Conservation (phyloP, 345 rosid species). For the Syzygium oleosum region DNA sequence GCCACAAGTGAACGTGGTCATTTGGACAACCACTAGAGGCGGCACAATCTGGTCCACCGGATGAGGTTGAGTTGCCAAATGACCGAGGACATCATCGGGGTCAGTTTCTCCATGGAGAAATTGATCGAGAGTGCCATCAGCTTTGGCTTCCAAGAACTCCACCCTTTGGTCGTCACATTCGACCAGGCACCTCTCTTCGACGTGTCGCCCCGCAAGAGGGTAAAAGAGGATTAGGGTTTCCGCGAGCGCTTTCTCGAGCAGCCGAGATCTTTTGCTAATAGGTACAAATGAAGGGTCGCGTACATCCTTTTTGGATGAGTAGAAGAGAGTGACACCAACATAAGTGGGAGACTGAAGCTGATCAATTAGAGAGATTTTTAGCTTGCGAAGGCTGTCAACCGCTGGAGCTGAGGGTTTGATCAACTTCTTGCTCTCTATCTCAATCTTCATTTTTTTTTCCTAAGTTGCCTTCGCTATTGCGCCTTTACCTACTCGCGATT, state of each 20-base stretch:
- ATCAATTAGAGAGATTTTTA: conserved; percentile 27
- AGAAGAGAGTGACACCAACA: not conserved
- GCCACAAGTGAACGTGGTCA: conserved; percentile 13
- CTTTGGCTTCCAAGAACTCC: conserved; percentile 11
- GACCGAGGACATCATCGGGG: not conserved
- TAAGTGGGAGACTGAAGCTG: conserved; percentile 34
- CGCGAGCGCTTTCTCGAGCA: conserved; percentile 22
- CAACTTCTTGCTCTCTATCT: conserved; percentile 20
- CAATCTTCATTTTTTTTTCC: conserved; percentile 7
- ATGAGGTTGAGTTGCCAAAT: not conserved
- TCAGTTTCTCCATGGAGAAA: conserved; percentile 1
- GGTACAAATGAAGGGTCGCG: not conserved
- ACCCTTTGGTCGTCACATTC: conserved; percentile 20
- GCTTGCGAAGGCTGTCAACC: conserved; percentile 17
- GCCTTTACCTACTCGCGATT: not conserved
- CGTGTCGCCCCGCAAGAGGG: conserved; percentile 14
- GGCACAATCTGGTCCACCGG: not conserved
- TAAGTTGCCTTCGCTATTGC: not conserved
- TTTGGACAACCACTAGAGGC: conserved; percentile 5
- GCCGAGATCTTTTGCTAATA: conserved; percentile 2
- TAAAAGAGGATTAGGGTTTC: conserved; percentile 11
- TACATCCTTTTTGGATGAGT: not conserved
- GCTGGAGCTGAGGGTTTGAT: conserved; percentile 41
- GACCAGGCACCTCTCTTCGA: not conserved
- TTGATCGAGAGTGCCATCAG: not conserved